phyloP scores from a whole-genome alignment of 1,284 basidiomycete genomes.

The Malassezia yamatoensis region DNA sequence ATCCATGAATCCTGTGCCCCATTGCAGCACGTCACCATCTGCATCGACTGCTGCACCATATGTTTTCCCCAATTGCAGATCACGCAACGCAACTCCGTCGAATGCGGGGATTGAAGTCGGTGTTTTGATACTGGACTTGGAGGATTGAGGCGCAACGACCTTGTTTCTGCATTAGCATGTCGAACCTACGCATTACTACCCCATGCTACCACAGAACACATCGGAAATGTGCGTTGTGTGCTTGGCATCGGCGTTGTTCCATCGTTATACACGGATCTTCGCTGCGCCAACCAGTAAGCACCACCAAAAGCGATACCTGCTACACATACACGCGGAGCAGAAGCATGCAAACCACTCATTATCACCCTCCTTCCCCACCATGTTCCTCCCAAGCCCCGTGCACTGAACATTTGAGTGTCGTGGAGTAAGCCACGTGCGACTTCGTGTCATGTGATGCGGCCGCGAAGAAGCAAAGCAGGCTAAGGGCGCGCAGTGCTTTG shows the following conservation, averaged over 20 bases:
- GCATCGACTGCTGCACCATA: conserved; percentile 49
- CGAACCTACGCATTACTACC: conserved; percentile 3
- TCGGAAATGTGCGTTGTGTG: conserved; percentile 8
- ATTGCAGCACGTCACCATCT: conserved; percentile 57
- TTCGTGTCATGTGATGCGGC: neutral
- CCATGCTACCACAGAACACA: conserved; percentile 8
- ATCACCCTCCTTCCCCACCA: neutral
- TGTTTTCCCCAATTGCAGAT: conserved; percentile 36
- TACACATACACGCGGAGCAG: neutral
- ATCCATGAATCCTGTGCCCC: conserved; percentile 42
- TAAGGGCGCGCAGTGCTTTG: neutral
- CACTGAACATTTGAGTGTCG: neutral
- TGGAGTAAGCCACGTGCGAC: too few species aligned
- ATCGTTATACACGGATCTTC: neutral
- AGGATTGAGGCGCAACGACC: conserved; percentile 37
- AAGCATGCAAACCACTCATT: neutral
- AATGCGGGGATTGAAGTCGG: conserved; percentile 38
- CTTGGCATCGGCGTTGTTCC: neutral
- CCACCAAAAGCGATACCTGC: neutral
- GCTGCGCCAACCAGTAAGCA: neutral
- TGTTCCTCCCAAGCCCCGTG: neutral
- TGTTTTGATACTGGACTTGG: conserved; percentile 24
- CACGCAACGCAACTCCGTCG: conserved; percentile 40
- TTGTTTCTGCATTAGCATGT: conserved; percentile 21
- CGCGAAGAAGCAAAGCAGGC: neutral